Evolutionary conservation across 2,329 filamentous ascomycete species (phyloP).

Genomic region (Beauveria asiatica): DNA sequence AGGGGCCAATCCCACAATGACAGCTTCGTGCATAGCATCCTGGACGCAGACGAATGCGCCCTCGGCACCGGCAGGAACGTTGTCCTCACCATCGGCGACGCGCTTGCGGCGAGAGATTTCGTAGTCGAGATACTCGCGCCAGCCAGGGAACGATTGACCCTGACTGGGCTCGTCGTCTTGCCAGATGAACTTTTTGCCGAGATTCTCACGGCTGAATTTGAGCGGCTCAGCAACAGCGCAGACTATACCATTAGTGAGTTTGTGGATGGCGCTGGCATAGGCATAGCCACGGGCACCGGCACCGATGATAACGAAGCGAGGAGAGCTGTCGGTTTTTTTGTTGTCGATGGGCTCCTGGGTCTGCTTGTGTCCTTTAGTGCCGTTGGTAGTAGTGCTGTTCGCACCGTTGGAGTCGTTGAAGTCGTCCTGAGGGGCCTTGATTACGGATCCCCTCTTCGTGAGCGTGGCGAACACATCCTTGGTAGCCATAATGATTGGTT

Average conservation of each 20-base stretch:
- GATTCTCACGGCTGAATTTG: constrained; percentile 61
- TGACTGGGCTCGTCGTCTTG: constrained; percentile 37
- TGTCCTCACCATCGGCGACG: constrained; percentile 36
- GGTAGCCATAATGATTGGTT: constrained; percentile 16
- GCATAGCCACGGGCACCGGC: constrained; percentile 70
- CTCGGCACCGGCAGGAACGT: constrained; percentile 47
- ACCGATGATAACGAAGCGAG: constrained; percentile 70
- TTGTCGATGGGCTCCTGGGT: background rate
- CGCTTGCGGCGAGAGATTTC: constrained; percentile 54
- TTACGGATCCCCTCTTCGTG: constrained; percentile 11
- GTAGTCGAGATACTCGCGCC: constrained; percentile 68
- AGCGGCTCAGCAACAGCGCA: constrained; percentile 76
- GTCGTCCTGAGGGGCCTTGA: background rate
- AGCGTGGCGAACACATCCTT: constrained; percentile 15
- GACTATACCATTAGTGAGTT: constrained; percentile 58
- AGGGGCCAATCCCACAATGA: constrained; percentile 64
- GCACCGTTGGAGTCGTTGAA: background rate
- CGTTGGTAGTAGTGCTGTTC: background rate
- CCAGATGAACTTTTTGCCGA: constrained; percentile 71
- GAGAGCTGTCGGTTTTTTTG: constrained; percentile 33
- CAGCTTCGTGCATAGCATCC: constrained; percentile 81
- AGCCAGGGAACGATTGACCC: constrained; percentile 63
- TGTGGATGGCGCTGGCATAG: constrained; percentile 62
- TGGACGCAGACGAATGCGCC: constrained; percentile 60
- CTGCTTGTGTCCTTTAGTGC: background rate